phyloP scores from a whole-genome alignment of 2,329 filamentous ascomycete genomes.

The Leptoxyphium fumago region DNA sequence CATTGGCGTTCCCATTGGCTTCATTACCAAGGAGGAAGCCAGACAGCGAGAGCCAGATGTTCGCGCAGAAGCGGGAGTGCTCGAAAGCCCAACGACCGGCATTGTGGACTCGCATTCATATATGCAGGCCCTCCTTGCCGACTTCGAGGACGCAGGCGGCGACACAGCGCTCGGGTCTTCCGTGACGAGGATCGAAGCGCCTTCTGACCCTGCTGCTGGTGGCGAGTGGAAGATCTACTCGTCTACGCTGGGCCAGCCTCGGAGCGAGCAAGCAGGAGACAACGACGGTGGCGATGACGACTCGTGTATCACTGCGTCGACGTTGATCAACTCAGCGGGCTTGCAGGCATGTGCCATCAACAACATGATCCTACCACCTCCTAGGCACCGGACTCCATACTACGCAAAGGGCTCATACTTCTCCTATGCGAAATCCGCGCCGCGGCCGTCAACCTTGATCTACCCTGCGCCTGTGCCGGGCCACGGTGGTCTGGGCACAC shows the following conservation, averaged over 20 bases:
- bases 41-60: conserved; percentile 57
- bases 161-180: conserved; percentile 53
- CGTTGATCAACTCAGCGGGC: conserved; percentile 73
- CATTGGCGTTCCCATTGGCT: conserved; percentile 55
- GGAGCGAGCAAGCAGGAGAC: conserved; percentile 16
- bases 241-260: conserved; percentile 43
- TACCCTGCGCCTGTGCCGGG: conserved; percentile 80
- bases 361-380: conserved; percentile 60
- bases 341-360: conserved; percentile 60
- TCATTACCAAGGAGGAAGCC: conserved; percentile 51
- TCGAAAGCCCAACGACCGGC: conserved; percentile 77
- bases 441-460: conserved; percentile 56
- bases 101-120: conserved; percentile 78
- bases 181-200: conserved; percentile 46
- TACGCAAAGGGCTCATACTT: conserved; percentile 97
- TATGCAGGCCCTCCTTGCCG: conserved; percentile 66
- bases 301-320: conserved; percentile 52
- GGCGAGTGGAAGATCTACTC: conserved; percentile 46
- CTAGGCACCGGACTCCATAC: conserved; percentile 45
- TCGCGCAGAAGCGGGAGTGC: conserved; percentile 51
- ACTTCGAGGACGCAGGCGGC: conserved; percentile 64
- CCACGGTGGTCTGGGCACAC: conserved; percentile 73
- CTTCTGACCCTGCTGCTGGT: conserved; percentile 24
- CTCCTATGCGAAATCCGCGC: conserved; percentile 54
- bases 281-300: conserved; percentile 29